Conservation (phyloP, 1,284 basidiomycete species). For the Athelia sp. region DNA sequence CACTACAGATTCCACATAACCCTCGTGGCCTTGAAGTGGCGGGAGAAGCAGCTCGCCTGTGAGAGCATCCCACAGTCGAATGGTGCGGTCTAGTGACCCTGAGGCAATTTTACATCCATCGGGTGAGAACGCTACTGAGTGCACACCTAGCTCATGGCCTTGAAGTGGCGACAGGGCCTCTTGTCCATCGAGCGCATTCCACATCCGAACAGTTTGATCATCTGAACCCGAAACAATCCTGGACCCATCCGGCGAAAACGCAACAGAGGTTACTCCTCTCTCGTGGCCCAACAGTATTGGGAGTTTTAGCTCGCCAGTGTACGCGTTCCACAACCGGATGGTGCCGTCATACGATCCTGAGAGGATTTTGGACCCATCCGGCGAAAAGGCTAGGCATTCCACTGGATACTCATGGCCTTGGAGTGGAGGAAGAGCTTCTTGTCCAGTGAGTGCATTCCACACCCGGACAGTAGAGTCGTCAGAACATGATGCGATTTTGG, state of each 20-base stretch:
- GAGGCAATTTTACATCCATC: slow-evolving; percentile 8
- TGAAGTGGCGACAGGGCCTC: background rate
- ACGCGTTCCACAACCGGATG: background rate
- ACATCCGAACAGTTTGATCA: background rate
- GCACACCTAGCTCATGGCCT: background rate
- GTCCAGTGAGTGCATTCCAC: background rate
- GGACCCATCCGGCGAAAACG: background rate
- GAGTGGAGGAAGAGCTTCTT: background rate
- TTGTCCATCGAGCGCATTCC: background rate
- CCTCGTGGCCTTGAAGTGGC: background rate
- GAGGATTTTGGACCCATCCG: background rate
- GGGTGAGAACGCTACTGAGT: slow-evolving; percentile 7
- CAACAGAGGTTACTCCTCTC: background rate
- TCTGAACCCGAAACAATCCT: background rate
- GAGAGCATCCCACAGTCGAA: slow-evolving; percentile 11
- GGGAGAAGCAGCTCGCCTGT: background rate
- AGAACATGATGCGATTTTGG: background rate
- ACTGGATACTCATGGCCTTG: background rate
- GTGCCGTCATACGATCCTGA: background rate
- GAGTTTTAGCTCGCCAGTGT: background rate
- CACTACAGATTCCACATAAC: background rate
- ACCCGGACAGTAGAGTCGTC: background rate
- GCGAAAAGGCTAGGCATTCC: background rate
- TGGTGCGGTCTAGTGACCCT: slow-evolving; percentile 10
- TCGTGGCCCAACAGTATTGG: no score